phyloP scores from a whole-genome alignment of 2,329 filamentous ascomycete species.

The Xylaria sp. region DNA sequence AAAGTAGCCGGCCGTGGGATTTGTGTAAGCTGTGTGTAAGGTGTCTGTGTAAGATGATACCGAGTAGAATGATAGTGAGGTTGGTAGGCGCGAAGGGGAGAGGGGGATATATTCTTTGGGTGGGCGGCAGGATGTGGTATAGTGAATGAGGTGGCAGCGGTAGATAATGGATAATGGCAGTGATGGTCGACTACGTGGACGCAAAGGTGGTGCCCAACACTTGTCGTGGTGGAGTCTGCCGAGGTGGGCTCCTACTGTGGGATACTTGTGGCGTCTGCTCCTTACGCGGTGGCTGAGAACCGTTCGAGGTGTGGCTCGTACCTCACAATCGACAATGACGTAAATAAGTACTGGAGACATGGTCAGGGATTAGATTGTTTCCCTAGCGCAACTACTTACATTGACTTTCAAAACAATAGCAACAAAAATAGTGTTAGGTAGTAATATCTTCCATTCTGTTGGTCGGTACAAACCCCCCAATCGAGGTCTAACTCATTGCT shows the following conservation, averaged over 20 bases:
- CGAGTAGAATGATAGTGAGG: neutral
- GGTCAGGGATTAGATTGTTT: neutral
- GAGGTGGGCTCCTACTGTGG: neutral
- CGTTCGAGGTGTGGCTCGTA: neutral
- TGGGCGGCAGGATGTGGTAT: slow-evolving; percentile 15
- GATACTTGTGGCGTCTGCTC: neutral
- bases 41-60: neutral
- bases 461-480: too few species aligned
- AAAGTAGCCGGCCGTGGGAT: neutral
- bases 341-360: neutral
- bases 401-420: too few species aligned
- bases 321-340: neutral
- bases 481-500: too few species aligned
- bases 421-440: too few species aligned
- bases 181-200: slow-evolving; percentile 32
- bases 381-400: too few species aligned
- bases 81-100: slow-evolving; percentile 7
- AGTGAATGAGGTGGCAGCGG: slow-evolving; percentile 34
- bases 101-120: slow-evolving; percentile 24
- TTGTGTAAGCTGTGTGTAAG: neutral
- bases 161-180: neutral
- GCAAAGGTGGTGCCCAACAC: slow-evolving; percentile 25
- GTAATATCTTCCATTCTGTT: too few species aligned
- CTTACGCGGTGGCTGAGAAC: neutral
- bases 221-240: slow-evolving; percentile 8